phyloP scores from a whole-genome alignment of 1,139 yeast genomes.

The Blastobotrys aristatus region DNA sequence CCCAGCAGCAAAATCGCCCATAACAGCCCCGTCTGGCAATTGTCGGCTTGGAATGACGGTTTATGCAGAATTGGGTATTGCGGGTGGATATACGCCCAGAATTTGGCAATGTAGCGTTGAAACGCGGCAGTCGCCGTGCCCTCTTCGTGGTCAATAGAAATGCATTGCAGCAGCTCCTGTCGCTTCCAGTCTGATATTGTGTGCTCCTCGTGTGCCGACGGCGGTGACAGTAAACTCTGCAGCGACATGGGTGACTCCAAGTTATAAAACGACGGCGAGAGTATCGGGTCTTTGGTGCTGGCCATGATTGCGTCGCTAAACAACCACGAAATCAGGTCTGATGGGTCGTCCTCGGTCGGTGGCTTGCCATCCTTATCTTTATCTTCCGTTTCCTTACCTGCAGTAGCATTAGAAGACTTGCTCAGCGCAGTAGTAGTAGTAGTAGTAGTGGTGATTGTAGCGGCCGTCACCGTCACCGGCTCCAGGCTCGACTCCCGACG shows the following conservation, averaged over 20 bases:
- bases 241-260: constrained; percentile 37
- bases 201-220: constrained; percentile 29
- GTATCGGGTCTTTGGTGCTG: constrained; percentile 29
- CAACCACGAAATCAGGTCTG: constrained; percentile 36
- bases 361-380: not conserved
- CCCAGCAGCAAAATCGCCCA: constrained; percentile 54
- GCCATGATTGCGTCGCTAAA: constrained; percentile 34
- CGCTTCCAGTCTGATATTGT: constrained; percentile 29
- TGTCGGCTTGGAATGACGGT: constrained; percentile 55
- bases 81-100: constrained; percentile 57
- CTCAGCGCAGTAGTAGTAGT: not conserved
- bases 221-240: constrained; percentile 36
- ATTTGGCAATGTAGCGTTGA: constrained; percentile 32
- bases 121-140: constrained; percentile 38
- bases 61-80: constrained; percentile 58
- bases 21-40: constrained; percentile 48
- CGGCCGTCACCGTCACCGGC: not conserved
- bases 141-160: constrained; percentile 31
- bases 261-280: constrained; percentile 28
- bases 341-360: constrained; percentile 9
- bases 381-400: not conserved
- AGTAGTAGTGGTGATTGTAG: not conserved
- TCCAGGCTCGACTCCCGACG: not conserved
- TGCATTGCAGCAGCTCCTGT: constrained; percentile 30
- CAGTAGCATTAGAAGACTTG: constrained; percentile 1